Base-by-base conservation (phyloP, 139 green algal species). In the Raphidocelis subcapitata region DNA sequence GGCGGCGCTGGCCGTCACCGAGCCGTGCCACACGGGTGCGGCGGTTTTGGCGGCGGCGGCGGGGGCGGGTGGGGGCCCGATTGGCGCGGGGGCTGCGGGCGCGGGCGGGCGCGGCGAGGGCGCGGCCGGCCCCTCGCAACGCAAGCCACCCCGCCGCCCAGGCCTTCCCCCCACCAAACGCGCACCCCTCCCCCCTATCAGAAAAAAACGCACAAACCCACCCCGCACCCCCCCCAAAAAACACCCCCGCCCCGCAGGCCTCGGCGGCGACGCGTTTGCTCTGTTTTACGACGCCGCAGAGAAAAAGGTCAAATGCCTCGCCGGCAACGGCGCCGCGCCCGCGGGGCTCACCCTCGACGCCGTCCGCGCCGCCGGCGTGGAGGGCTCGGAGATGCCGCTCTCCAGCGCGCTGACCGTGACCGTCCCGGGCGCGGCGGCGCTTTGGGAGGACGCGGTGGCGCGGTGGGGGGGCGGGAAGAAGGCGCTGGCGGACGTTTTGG, bases 201-300 rank as follows among this genome's bases (percentile, higher is more conserved):
- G n/a, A 20, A 57, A 18, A 57, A 57, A 57, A 57, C 18, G 18
- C 18, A 20, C 49, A 57, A 57, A 57, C 18, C 49, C 49, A 18
- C 20, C 18, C 18, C 18, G 49, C 18, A 20, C 49, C 49, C 18
- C 49, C 20, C 49, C 49, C 20, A n/a, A n/a, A 57, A 57, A 18
- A 57, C 18, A 18, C 20, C 18, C 49, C 70, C 57, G 26, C 61
- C 18, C 24, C 52, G 32, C 68, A 85, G 83, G 88, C 61, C 88
- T 90, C 65, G 87, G 87, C 31, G 88, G 88, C 0, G 88, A 94
- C 69, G 88, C 88, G 21, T 94, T 92, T 68, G 77, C 67, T 3
- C 67, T 94, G 49, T 93, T 77, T 54, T 94, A 87, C 77, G 65
- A 81, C 44, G 80, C 82, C 20, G 52, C 68, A 26, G 69, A 47